A percentile compares a stretch with the other conserved stretches of the same genome.
These are phyloP conservation scores for Vigna trinervia DNA, from an alignment of 306 rosid species.

Conservation along the genomic window DNA sequence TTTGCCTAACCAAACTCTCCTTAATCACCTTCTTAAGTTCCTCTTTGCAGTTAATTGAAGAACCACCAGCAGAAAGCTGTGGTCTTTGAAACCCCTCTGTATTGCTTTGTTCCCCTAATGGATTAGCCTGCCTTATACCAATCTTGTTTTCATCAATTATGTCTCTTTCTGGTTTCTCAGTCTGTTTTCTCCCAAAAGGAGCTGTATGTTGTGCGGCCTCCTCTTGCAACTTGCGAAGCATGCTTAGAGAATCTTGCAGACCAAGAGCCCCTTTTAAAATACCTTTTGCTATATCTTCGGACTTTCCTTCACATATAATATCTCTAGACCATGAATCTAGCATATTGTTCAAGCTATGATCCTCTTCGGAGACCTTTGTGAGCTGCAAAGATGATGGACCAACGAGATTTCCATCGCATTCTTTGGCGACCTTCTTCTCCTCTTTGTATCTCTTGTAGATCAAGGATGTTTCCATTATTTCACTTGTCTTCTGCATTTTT, in stretches of 20 bases:
- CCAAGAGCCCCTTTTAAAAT: not conserved
- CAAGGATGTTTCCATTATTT: constrained; percentile 40
- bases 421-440: constrained; percentile 47
- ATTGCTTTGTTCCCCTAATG: constrained; percentile 7
- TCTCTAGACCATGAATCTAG: constrained; percentile 73
- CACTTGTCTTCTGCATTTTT: constrained; percentile 47
- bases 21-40: constrained; percentile 50
- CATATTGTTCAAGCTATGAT: constrained; percentile 62
- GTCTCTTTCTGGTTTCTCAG: not conserved
- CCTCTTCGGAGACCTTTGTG: constrained; percentile 64
- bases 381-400: constrained; percentile 65
- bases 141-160: constrained; percentile 1
- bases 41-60: constrained; percentile 28
- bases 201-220: not conserved
- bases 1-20: constrained; percentile 47
- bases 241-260: constrained; percentile 16
- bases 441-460: constrained; percentile 34
- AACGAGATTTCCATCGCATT: constrained; percentile 38
- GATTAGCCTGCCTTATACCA: constrained; percentile 1
- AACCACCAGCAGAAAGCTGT: not conserved
- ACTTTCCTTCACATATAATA: constrained; percentile 48
- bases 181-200: constrained; percentile 1
- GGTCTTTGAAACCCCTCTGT: not conserved
- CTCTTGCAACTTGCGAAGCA: constrained; percentile 20
- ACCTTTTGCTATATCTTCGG: constrained; percentile 45